Evolutionary conservation across 2,329 filamentous ascomycete species (phyloP), one percentile per base, ranked within the genome.

Genomic region (Cyphellophora europaea): DNA sequence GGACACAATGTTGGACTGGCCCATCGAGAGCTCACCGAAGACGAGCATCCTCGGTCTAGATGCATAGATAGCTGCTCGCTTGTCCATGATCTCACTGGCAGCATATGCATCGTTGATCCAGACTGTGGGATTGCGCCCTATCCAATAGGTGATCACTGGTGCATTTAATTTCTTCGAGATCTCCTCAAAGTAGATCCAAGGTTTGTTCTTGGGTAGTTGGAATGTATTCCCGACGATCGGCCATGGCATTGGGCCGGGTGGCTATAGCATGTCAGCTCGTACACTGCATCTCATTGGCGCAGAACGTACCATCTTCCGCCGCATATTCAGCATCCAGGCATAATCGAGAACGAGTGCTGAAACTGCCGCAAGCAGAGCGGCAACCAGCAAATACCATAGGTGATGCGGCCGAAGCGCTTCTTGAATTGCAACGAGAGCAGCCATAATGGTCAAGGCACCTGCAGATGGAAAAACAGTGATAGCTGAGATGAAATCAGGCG

Each of bases 151-250:
- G 31, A 75, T 66, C 5, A 74, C 47, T 0, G 68, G 65, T 0
- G 63, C 57, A 4, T 66, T 52, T 47, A 71, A 67, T 30, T 55
- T 48, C 43, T 69, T 66, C 3, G 71, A 68, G 0, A 74, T 52
- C 43, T 67, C 49, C 35, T 75, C 69, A 43, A 75, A 73, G 51
- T 68, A 70, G 15, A 74, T 60, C 72, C 72, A 76, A 2, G 72
- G 71, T 47, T 74, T 73, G 36, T 57, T 60, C 15, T 67, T 59
- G 2, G 71, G 71, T 3, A 75, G 58, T 41, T 64, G 63, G 37
- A 69, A 71, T 1, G 70, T 74, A 47, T 73, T 75, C 19, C 71
- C 71, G 3, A 74, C 54, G 19, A 75, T 61, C 4, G 71, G 71
- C 41, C 59, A 60, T 2, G 71, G 71, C 3, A 71, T 59, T 1